These are phyloP conservation scores for Penstemon davidsonii DNA, from an alignment of 257 asterid genomes.

Conservation along the genomic window DNA sequence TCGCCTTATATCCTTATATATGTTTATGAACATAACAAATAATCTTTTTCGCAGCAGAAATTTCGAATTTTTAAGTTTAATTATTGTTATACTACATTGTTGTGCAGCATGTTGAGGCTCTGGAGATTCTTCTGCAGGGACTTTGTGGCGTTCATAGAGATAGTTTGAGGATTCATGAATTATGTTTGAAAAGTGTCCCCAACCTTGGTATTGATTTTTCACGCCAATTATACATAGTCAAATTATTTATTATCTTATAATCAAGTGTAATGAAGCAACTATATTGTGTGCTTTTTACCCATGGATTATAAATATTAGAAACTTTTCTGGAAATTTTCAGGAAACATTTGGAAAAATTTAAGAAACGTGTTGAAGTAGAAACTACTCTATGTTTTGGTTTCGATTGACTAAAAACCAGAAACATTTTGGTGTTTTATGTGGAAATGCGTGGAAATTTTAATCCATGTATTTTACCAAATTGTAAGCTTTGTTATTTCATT, in stretches of 20 bases:
- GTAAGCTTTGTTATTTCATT: conserved; percentile 13
- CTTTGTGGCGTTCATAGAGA: conserved; percentile 84
- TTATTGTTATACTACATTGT: conserved; percentile 15
- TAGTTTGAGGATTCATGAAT: conserved; percentile 76
- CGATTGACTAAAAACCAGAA: no score
- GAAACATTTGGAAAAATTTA: no score
- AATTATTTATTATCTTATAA: not conserved
- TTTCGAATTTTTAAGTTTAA: not conserved
- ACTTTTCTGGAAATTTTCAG: no score
- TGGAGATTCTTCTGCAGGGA: conserved; percentile 95
- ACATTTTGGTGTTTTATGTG: not conserved
- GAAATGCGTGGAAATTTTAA: not conserved
- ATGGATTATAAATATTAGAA: no score
- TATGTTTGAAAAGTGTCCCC: conserved; percentile 82
- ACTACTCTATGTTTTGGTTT: no score
- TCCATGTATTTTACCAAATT: not conserved
- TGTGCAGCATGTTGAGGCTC: conserved; percentile 89
- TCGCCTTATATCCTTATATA: not conserved
- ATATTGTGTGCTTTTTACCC: no score
- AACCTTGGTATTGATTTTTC: conserved; percentile 54
- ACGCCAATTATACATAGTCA: not conserved
- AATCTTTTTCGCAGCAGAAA: no score
- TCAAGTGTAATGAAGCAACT: no score
- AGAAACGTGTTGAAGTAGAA: no score
- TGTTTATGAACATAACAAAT: not conserved